phyloP scores from a whole-genome alignment of 2,329 filamentous ascomycete genomes.

The Arachnomyces sp. region DNA sequence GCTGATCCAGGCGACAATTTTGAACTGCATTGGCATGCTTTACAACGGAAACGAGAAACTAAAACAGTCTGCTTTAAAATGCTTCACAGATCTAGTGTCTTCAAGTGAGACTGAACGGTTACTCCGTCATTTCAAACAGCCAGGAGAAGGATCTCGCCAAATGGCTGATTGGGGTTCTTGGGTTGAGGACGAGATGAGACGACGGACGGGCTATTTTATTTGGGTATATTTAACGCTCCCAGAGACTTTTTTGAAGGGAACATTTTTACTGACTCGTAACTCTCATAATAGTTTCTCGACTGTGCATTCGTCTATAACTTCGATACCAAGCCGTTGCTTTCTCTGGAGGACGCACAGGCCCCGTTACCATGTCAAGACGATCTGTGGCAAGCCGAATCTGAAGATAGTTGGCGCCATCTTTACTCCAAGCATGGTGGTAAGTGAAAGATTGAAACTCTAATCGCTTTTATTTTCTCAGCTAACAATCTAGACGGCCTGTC shows the following conservation, averaged over 20 bases:
- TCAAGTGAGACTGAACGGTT: conserved; percentile 12
- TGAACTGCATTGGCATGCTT: conserved; percentile 52
- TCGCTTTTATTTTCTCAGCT: conserved; percentile 1
- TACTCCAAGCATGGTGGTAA: too few relatives aligned
- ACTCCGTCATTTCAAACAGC: background rate
- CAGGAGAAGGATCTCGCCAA: conserved; percentile 5
- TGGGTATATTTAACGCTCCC: conserved; percentile 30
- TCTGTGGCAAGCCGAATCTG: too few relatives aligned
- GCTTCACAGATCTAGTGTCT: conserved; percentile 25
- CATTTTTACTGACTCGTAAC: too few relatives aligned
- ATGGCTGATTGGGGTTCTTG: conserved; percentile 28
- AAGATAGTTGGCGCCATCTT: too few relatives aligned
- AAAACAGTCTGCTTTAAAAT: conserved; percentile 18
- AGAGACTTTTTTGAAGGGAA: conserved; percentile 1
- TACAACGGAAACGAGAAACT: conserved; percentile 19
- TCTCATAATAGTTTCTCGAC: conserved; percentile 29
- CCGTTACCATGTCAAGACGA: background rate
- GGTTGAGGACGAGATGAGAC: conserved; percentile 30
- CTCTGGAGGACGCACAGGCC: conserved; percentile 34
- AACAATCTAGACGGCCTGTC: conserved; percentile 15
- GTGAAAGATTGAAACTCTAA: too few relatives aligned
- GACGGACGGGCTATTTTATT: conserved; percentile 35
- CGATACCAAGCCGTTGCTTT: conserved; percentile 27
- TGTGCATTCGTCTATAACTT: conserved; percentile 35
- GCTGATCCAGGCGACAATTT: conserved; percentile 92